phyloP scores from a whole-genome alignment of 2,329 filamentous ascomycete genomes.

The Cordyceps javanica region DNA sequence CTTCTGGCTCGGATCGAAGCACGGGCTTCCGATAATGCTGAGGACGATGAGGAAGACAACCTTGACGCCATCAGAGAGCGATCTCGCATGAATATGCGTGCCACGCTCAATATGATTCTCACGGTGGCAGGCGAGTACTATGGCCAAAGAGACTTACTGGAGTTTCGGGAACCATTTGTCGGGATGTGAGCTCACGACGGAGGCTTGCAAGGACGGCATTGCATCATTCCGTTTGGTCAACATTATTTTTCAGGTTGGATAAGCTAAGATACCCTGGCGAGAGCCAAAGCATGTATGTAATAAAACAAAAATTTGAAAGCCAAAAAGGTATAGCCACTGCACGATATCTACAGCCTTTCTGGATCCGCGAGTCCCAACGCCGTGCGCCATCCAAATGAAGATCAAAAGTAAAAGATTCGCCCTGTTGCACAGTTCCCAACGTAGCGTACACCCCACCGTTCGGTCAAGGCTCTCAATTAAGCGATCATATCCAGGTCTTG shows the following conservation, averaged over 20 bases:
- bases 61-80: constrained; percentile 25
- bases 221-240: background rate
- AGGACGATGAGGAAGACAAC: constrained; percentile 19
- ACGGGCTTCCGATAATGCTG: constrained; percentile 15
- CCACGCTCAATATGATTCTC: constrained; percentile 88
- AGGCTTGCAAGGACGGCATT: background rate
- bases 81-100: constrained; percentile 48
- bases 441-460: constrained; percentile 7
- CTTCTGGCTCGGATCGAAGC: constrained; percentile 41
- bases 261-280: constrained; percentile 9
- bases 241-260: background rate
- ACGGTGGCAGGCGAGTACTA: constrained; percentile 84
- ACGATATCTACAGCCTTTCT: constrained; percentile 6
- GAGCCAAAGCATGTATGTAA: constrained; percentile 1
- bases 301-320: background rate
- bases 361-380: constrained; percentile 5
- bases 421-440: background rate
- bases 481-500: constrained; percentile 35
- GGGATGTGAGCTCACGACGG: constrained; percentile 13
- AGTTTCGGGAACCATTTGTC: constrained; percentile 60
- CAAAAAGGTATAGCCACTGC: background rate
- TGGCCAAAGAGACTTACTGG: constrained; percentile 79
- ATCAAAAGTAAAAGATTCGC: background rate
- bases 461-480: background rate
- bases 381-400: constrained; percentile 1